Conservation (phyloP, 1,284 basidiomycete genomes). For the Moniliophthora roreri region DNA sequence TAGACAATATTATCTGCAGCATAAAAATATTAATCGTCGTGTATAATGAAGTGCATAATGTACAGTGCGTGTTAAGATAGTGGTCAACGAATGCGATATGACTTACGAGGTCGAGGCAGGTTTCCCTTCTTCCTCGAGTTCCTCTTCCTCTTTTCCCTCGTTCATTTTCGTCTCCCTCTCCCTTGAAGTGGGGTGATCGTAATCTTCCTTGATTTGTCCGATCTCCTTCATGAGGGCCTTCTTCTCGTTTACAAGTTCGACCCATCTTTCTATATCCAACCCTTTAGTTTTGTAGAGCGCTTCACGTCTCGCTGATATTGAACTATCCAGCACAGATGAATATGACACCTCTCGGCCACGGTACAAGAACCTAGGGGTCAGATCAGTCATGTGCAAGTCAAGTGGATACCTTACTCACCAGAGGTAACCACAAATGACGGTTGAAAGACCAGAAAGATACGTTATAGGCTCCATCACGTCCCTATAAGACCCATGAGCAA, state of each 20-base stretch:
- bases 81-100: too few species aligned
- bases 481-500: slow-evolving; percentile 31
- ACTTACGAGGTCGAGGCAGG: too few species aligned
- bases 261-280: slow-evolving; percentile 62
- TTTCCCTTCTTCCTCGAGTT: too few species aligned
- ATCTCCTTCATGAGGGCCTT: slow-evolving; percentile 54
- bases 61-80: too few species aligned
- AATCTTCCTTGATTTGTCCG: slow-evolving; percentile 59
- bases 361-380: slow-evolving; percentile 50
- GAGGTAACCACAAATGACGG: slow-evolving; percentile 58
- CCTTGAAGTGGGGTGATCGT: slow-evolving; percentile 45
- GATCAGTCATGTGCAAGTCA: slow-evolving; percentile 2
- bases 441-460: slow-evolving; percentile 60
- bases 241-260: slow-evolving; percentile 53
- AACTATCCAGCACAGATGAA: slow-evolving; percentile 56
- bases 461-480: slow-evolving; percentile 73
- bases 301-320: slow-evolving; percentile 56
- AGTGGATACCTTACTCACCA: slow-evolving; percentile 36
- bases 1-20: too few species aligned
- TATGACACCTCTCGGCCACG: slow-evolving; percentile 72
- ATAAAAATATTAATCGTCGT: too few species aligned
- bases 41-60: too few species aligned
- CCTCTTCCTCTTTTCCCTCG: slow-evolving; percentile 11
- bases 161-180: slow-evolving; percentile 16
- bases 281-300: slow-evolving; percentile 58